These are phyloP conservation scores for Yarrowia yakushimensis DNA, from an alignment of 805 yeast genomes.

Conservation along the genomic window DNA sequence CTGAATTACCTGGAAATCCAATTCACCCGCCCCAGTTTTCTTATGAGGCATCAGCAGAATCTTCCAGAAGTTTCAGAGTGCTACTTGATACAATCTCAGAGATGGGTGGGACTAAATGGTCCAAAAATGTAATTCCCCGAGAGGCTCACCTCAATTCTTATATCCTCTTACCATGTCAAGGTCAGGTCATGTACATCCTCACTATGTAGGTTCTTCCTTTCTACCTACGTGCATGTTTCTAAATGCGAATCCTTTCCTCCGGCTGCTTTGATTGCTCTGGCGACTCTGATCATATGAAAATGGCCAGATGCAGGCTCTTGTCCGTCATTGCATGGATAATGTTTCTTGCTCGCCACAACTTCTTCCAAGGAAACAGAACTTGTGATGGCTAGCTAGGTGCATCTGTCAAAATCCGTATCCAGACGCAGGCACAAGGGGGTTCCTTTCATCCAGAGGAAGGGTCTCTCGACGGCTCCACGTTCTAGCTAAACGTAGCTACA, in stretches of 20 bases:
- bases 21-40: too few relatives aligned
- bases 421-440: neutral
- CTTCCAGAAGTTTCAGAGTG: too few relatives aligned
- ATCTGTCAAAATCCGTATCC: neutral
- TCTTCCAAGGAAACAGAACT: neutral
- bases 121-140: conserved; percentile 1
- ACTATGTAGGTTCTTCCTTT: neutral
- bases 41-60: too few relatives aligned
- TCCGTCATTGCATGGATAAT: neutral
- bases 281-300: too few relatives aligned
- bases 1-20: too few relatives aligned
- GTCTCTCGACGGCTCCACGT: neutral
- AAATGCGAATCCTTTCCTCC: conserved; percentile 5
- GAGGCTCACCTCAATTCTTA: neutral
- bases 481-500: neutral
- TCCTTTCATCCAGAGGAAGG: neutral
- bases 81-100: neutral
- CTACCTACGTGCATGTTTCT: too few relatives aligned
- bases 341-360: neutral
- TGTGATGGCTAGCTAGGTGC: neutral
- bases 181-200: neutral
- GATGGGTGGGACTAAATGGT: neutral
- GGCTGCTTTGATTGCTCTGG: neutral
- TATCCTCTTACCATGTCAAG: neutral
- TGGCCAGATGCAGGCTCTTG: too few relatives aligned